Evolutionary conservation across 1,284 basidiomycete species (phyloP), one percentile per base, ranked within the genome.

Genomic region (Gomphus bonarii): DNA sequence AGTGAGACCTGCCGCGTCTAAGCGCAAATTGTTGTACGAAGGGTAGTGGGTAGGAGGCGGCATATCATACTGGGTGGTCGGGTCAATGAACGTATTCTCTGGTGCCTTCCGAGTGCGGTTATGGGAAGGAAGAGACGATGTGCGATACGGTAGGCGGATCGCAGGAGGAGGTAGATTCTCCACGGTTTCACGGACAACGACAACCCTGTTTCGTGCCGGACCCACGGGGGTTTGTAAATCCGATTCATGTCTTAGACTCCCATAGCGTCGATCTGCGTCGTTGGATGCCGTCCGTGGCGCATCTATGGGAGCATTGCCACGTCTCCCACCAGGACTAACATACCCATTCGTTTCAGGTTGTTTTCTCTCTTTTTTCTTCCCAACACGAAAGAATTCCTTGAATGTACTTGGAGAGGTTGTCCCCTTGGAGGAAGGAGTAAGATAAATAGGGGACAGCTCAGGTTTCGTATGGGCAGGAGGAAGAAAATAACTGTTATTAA

Each of bases 381-480:
- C 55, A 38, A 57, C 55, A 28, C 63, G 62, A 50, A 64, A 64
- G 38, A 64, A 60, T 35, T 63, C 63, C 30, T 49, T 57, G 51
- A 60, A 60, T 22, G 44, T 35, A 28, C 30, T 52, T 1, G 57
- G 57, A 31, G 63, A 58, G 3, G 63, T 50, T 16, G 65, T 60
- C 55, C 70, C 64, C 59, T 67, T 68, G 18, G 65, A 63, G 16
- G 73, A 63, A 7, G 68, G 66, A 12, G 78, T 75, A 59, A 87
- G 78, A 54, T 82, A 79, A 43, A 80, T 74, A 1, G 80, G 78
- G 9, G 77, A 79, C 20, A 58, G n/a, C 43, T 58, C 57, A 3
- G 88, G 88, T 65, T 91, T 91, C 42, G 81, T 75, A 64, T 91
- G 88, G 0, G 88, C 88, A 11, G 88, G 88, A 5, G 88, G 88